Evolutionary conservation across 768 basidiomycete species (phyloP).

Genomic region (Tulasnella sp.): DNA sequence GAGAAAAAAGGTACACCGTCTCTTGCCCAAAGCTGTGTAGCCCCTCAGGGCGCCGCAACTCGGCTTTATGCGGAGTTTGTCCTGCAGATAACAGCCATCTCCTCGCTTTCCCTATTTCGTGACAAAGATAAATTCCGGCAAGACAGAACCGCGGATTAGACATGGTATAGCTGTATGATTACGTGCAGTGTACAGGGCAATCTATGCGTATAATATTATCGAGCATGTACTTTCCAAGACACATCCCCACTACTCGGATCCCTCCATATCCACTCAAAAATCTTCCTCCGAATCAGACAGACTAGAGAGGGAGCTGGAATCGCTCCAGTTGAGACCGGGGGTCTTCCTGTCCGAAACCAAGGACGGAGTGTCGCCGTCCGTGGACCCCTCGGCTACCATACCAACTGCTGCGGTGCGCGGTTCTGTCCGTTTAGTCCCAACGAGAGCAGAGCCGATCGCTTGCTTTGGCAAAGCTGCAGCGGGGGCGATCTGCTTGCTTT

Average conservation of each 20-base stretch:
- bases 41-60: background rate
- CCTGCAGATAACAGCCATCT: background rate
- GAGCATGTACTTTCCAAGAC: background rate
- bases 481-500: background rate
- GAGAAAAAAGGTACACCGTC: background rate
- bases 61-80: background rate
- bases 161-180: background rate
- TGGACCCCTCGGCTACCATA: background rate
- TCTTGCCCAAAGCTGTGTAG: slow-evolving; percentile 8
- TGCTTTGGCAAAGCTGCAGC: background rate
- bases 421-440: background rate
- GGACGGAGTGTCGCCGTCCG: background rate
- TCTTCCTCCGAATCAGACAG: slow-evolving; percentile 14
- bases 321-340: slow-evolving; percentile 6
- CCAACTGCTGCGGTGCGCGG: background rate
- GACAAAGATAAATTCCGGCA: background rate
- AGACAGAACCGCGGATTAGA: background rate
- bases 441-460: background rate
- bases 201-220: slow-evolving; percentile 6
- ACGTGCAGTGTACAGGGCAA: background rate
- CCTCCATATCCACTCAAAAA: background rate
- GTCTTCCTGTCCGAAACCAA: background rate
- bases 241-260: background rate
- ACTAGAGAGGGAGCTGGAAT: slow-evolving; percentile 11
- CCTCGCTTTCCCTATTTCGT: background rate